Base-by-base conservation (phyloP, 257 asterid genomes). In the Leonotis leonurus region DNA sequence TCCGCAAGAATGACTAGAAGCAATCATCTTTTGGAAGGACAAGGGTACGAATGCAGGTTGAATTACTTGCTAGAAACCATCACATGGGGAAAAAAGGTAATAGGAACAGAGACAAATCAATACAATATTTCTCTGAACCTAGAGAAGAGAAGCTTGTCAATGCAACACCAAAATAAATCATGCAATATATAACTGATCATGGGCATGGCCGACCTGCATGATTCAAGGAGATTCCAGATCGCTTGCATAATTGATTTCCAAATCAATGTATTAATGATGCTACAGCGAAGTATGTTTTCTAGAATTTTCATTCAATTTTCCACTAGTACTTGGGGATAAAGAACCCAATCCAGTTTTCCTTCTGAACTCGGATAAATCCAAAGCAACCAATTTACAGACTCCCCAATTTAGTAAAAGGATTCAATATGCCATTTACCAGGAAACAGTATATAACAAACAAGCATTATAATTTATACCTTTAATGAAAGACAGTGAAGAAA, bases 401-500 rank as follows among this genome's bases (percentile, higher is more conserved):
- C 21, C 24, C 44, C 37, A 18, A 37, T 29, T 35, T 48, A 40
- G 36, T 33, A 44, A n/a, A 43, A 33, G 22, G 41, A n/a, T 10
- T 20, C 55, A 59, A 22, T 13, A 64, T 18, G 14, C 21, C 10
- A 52, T 26, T 17, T 2, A 56, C 43, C 41, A 18, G 18, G 37
- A 22, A 52, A 20, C 32, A 25, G 56, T 24, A 3, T 17, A 48
- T 66, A 49, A 17, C 35, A 18, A 46, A 29, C n/a, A 53, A 18
- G 58, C 30, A 3, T 4, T 27, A 24, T 82, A 91, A 97, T 97
- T 89, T 78, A 24, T 82, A 91, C 99, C 99, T 89, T 78, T 92
- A 52, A 92, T 78, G 78, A 85, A 93, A 48, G 99, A 89, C 54
- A 93, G 83, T 0, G 94, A 81, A 39, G 97, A 83, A 72, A 75